phyloP scores from a whole-genome alignment of 352 stramenopile species.

The Globisporangium camurandrum region DNA sequence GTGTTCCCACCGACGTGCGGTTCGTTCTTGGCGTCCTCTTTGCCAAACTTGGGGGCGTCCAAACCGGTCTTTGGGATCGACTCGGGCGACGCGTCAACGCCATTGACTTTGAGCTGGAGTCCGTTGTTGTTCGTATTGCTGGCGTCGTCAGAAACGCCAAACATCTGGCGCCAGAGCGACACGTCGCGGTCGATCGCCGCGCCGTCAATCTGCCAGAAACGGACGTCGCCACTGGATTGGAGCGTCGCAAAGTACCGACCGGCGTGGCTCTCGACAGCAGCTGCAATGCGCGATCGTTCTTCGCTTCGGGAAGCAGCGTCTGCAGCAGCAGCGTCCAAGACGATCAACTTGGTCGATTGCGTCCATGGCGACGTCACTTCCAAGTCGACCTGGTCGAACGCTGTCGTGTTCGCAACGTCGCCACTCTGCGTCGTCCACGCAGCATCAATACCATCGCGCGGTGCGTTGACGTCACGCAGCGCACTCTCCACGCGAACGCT shows the following conservation, averaged over 20 bases:
- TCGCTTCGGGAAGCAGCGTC: too few relatives aligned
- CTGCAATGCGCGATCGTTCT: conserved; percentile 28
- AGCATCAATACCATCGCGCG: conserved; percentile 16
- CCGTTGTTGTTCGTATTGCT: neutral
- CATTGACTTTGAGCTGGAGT: conserved; percentile 50
- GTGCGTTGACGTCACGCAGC: conserved; percentile 10
- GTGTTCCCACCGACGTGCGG: conserved; percentile 93
- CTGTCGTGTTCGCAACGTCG: conserved; percentile 17
- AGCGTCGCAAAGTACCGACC: conserved; percentile 43
- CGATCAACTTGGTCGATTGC: conserved; percentile 33
- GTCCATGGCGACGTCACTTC: conserved; percentile 25
- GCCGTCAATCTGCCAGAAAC: conserved; percentile 59
- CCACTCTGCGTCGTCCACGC: conserved; percentile 20
- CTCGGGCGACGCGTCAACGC: conserved; percentile 18
- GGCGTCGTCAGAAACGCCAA: conserved; percentile 18
- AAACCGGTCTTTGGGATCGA: conserved; percentile 66
- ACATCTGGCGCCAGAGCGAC: conserved; percentile 63
- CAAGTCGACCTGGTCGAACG: conserved; percentile 26
- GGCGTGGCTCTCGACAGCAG: conserved; percentile 20
- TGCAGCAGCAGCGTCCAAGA: conserved; percentile 13
- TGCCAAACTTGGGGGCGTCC: conserved; percentile 87
- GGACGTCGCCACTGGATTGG: conserved; percentile 43
- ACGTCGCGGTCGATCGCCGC: conserved; percentile 35
- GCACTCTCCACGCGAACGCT: conserved; percentile 15
- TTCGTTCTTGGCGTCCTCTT: conserved; percentile 91